Evolutionary conservation across 768 basidiomycete species (phyloP).

Genomic region (Russula ochroleuca): DNA sequence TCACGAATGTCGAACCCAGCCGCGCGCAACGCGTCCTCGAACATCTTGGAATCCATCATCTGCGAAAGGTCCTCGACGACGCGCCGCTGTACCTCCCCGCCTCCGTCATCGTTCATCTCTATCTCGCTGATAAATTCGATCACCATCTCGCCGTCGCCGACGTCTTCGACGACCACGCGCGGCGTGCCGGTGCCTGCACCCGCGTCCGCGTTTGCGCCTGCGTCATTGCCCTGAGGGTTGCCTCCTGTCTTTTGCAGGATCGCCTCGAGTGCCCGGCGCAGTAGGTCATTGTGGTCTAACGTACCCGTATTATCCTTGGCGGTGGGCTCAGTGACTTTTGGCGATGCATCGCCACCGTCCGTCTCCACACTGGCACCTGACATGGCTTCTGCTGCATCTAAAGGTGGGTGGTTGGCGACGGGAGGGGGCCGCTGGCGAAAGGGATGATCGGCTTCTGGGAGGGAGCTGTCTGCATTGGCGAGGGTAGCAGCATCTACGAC

Average conservation of each 20-base stretch:
- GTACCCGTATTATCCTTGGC: background rate
- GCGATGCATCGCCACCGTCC: background rate
- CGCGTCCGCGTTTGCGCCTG: background rate
- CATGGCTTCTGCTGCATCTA: constrained; percentile 13
- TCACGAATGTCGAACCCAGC: constrained; percentile 50
- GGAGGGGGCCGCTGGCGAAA: constrained; percentile 26
- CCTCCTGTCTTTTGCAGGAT: constrained; percentile 14
- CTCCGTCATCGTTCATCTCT: constrained; percentile 15
- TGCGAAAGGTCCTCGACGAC: constrained; percentile 32
- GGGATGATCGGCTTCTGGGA: constrained; percentile 55
- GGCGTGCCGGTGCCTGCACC: background rate
- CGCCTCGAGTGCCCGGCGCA: constrained; percentile 26
- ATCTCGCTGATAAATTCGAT: constrained; percentile 29
- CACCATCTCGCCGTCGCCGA: constrained; percentile 29
- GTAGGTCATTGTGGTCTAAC: background rate
- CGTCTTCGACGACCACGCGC: constrained; percentile 26
- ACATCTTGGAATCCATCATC: constrained; percentile 33
- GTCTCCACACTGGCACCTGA: background rate
- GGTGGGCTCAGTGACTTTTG: background rate
- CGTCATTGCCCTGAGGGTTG: background rate
- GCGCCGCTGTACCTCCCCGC: constrained; percentile 21
- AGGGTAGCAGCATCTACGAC: constrained; percentile 43
- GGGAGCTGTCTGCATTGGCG: constrained; percentile 31
- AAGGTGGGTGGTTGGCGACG: constrained; percentile 8
- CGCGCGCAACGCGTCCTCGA: constrained; percentile 50